These are phyloP conservation scores for Fusarium nisikadoi DNA, from an alignment of 2,329 filamentous ascomycete species.

Conservation along the genomic window DNA sequence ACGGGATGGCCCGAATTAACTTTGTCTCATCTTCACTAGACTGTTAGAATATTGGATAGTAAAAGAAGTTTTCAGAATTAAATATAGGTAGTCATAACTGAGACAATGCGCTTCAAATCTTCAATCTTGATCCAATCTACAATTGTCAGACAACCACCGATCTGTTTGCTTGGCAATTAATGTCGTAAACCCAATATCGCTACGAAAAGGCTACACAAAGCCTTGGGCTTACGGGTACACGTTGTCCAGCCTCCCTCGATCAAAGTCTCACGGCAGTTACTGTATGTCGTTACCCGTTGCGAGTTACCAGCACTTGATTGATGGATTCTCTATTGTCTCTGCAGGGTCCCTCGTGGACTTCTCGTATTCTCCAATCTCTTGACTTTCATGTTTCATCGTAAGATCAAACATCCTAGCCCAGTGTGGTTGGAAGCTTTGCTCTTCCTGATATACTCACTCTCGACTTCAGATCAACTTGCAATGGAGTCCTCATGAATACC, in stretches of 20 bases:
- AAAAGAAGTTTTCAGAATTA: neutral
- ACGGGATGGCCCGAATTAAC: conserved; percentile 42
- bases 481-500: neutral
- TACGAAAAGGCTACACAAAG: neutral
- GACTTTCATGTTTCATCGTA: neutral
- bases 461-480: neutral
- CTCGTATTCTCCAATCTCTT: conserved; percentile 20
- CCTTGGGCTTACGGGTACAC: conserved; percentile 7
- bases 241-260: conserved; percentile 36
- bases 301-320: conserved; percentile 15
- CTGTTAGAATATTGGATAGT: neutral
- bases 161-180: neutral
- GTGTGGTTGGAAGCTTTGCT: conserved; percentile 2
- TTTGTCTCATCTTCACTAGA: conserved; percentile 21
- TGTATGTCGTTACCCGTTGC: conserved; percentile 22
- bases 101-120: neutral
- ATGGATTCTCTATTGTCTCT: conserved; percentile 15
- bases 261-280: conserved; percentile 25
- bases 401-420: neutral
- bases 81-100: neutral
- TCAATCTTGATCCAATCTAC: neutral
- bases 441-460: neutral
- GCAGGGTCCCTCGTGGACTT: conserved; percentile 4
- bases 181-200: conserved; percentile 12
- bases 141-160: neutral